Evolutionary conservation across 805 yeast species (phyloP), one percentile per base, ranked within the genome.

Genomic region (Cyberlindnera xylosilytica): DNA sequence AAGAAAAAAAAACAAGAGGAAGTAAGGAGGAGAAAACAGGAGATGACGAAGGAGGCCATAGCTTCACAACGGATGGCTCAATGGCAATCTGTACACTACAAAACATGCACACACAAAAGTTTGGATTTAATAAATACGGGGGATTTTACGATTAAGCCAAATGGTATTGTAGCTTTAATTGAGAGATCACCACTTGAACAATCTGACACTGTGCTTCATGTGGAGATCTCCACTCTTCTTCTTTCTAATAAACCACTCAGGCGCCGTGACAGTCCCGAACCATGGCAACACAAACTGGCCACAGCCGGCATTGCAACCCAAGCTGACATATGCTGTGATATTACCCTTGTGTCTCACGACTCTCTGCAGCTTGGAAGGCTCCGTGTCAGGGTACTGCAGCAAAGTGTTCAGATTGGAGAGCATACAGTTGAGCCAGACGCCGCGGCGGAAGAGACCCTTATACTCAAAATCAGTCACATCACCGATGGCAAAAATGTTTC

Each of bases 401-500:
- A 57, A 2, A 2, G 49, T 48, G 5, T 19, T 19, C 23, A 31
- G 18, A 15, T 31, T 31, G 10, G 10, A 18, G 15, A 31, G 11
- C 34, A 31, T 8, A n/a, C 34, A 31, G 4, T 31, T 17, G 9
- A 48, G 15, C 56, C 57, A 50, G 10, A 39, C 34, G 2, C 42
- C 40, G 22, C 37, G 32, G 11, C 26, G 41, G 6, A 31, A 2
- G 1, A 62, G 18, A 10, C 63, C 55, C 36, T 60, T 62, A 33
- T 45, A 47, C 4, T 44, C 43, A 39, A 49, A 53, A 40, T 54
- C 51, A 11, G 49, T 45, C 11, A 57, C 57, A 45, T 65, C 68
- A n/a, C 68, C 70, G 37, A 64, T 51, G 2, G 67, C 62, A 42
- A 64, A 64, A 4, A 63, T 47, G 23, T 52, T 51, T n/a, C 57